Conservation (phyloP, 208 protist genomes). For the Leishmania lainsoni region DNA sequence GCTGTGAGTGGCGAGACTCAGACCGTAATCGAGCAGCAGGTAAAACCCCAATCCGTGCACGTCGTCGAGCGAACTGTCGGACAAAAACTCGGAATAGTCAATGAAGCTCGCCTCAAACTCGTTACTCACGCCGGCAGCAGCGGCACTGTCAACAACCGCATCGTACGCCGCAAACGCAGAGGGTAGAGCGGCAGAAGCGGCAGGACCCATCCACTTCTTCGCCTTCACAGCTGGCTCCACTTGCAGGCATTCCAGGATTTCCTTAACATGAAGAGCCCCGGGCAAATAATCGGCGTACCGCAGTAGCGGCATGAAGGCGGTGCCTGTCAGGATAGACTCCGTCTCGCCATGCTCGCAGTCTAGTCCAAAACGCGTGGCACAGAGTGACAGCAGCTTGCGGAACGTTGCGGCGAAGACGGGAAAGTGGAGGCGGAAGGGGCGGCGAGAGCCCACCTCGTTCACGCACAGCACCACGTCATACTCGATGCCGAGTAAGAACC, state of each 20-base stretch:
- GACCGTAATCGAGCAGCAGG: conserved; percentile 72
- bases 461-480: conserved; percentile 77
- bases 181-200: not conserved
- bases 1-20: conserved; percentile 75
- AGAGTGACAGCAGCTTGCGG: conserved; percentile 72
- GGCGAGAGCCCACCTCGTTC: conserved; percentile 49
- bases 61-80: conserved; percentile 63
- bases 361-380: conserved; percentile 66
- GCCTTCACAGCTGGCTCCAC: conserved; percentile 37
- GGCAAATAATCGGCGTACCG: conserved; percentile 87
- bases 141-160: not conserved
- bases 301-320: conserved; percentile 69
- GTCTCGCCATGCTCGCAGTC: conserved; percentile 49
- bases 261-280: conserved; percentile 67
- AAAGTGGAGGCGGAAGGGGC: conserved; percentile 66
- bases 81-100: conserved; percentile 75
- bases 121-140: conserved; percentile 18
- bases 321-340: conserved; percentile 57
- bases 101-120: conserved; percentile 75
- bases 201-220: conserved; percentile 17
- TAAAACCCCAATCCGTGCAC: conserved; percentile 79
- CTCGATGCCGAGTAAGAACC: conserved; percentile 80
- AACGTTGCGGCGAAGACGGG: conserved; percentile 63
- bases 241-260: conserved; percentile 68
- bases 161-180: not conserved